phyloP scores from a whole-genome alignment of 2,329 filamentous ascomycete genomes.

The Talaromyces atroroseus region DNA sequence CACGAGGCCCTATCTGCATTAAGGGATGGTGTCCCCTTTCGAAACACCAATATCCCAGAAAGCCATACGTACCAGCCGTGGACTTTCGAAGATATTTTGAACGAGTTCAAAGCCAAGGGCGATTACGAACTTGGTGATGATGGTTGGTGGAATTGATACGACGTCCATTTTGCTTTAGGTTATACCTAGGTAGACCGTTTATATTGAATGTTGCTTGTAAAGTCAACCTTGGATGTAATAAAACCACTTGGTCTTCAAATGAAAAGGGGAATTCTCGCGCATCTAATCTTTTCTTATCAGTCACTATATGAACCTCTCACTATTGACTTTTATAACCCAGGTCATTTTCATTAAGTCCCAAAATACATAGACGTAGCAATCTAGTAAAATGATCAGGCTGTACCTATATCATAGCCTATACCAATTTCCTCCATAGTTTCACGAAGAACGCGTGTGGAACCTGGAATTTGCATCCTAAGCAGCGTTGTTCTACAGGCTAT shows the following conservation, averaged over 20 bases:
- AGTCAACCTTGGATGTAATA: too few relatives aligned
- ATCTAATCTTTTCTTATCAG: background rate
- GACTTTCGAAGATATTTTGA: constrained; percentile 21
- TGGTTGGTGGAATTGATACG: constrained; percentile 2
- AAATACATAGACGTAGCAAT: background rate
- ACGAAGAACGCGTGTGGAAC: background rate
- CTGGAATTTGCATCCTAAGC: background rate
- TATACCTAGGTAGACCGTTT: too few relatives aligned
- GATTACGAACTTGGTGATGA: constrained; percentile 10
- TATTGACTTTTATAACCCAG: background rate
- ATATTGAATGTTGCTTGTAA: too few relatives aligned
- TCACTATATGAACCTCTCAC: background rate
- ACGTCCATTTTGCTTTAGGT: too few relatives aligned
- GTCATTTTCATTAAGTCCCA: background rate
- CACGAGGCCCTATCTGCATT: constrained; percentile 20
- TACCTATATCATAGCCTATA: background rate
- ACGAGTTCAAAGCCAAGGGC: background rate
- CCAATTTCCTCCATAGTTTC: background rate
- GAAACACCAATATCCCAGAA: constrained; percentile 26
- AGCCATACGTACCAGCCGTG: constrained; percentile 25
- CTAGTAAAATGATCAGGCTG: background rate
- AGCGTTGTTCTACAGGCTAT: background rate
- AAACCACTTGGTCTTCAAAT: background rate
- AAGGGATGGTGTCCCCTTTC: constrained; percentile 19
- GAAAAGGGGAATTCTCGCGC: background rate